Evolutionary conservation across 495 filamentous ascomycete genomes (phyloP).

Genomic region (Hypoxylon fragiforme): DNA sequence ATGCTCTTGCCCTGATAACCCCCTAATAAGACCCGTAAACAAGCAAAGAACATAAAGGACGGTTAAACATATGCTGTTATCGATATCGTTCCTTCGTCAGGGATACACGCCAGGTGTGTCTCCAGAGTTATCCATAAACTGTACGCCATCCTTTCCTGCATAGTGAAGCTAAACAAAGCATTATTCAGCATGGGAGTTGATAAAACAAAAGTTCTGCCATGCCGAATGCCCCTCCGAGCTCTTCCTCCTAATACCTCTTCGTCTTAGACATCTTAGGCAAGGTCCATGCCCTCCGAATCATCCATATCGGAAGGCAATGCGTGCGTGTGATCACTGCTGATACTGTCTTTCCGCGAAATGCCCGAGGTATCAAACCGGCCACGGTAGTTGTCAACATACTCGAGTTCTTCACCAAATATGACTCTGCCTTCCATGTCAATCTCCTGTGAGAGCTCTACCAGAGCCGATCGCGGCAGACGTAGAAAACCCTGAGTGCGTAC

Average conservation of each 20-base stretch:
- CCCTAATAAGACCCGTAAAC: not conserved
- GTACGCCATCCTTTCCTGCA: not conserved
- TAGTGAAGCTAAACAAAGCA: not conserved
- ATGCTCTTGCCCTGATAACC: conserved; percentile 10
- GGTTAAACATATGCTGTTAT: not conserved
- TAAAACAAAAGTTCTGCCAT: no score
- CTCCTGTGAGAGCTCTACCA: conserved; percentile 90
- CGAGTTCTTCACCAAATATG: conserved; percentile 79
- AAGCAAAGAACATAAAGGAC: not conserved
- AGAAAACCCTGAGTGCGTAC: conserved; percentile 88
- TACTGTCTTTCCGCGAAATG: conserved; percentile 57
- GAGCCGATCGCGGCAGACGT: conserved; percentile 69
- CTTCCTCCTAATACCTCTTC: no score
- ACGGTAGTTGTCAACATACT: conserved; percentile 71
- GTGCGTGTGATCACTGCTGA: conserved; percentile 59
- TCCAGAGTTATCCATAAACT: conserved; percentile 23
- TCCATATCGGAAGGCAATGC: conserved; percentile 65
- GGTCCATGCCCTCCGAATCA: conserved; percentile 68
- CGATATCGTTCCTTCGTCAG: conserved; percentile 23
- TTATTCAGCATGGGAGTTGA: conserved; percentile 10
- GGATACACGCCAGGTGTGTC: conserved; percentile 19
- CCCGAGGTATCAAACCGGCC: conserved; percentile 62
- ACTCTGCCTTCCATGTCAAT: conserved; percentile 89
- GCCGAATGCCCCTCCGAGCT: no score
- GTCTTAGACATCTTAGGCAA: conserved; percentile 46